These are phyloP conservation scores for Paxillus rubicundulus DNA, from an alignment of 768 basidiomycete genomes.

Conservation along the genomic window DNA sequence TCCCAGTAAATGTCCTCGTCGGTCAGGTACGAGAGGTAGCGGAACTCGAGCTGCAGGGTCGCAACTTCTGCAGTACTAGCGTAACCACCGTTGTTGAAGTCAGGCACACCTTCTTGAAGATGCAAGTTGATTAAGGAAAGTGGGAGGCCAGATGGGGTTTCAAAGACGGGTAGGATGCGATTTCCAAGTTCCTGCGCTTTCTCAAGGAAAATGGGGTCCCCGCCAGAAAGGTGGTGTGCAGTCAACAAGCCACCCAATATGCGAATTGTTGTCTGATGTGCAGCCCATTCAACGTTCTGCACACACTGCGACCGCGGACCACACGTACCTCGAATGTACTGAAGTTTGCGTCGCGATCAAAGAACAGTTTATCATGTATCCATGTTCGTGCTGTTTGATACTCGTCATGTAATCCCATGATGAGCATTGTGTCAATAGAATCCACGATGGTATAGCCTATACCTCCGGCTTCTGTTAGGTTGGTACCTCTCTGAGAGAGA, in stretches of 20 bases:
- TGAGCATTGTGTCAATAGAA: constrained; percentile 80
- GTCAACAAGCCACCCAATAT: constrained; percentile 88
- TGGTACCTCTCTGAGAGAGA: constrained; percentile 66
- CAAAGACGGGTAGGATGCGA: constrained; percentile 80
- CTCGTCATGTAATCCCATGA: constrained; percentile 82
- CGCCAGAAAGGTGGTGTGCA: constrained; percentile 72
- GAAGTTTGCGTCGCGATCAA: constrained; percentile 75
- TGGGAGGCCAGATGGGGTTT: constrained; percentile 80
- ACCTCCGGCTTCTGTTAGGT: constrained; percentile 75
- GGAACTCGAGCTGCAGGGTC: constrained; percentile 87
- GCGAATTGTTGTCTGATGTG: constrained; percentile 80
- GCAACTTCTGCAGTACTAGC: constrained; percentile 85
- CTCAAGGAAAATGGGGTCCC: constrained; percentile 68
- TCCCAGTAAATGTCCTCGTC: constrained; percentile 80
- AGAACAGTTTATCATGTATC: constrained; percentile 65
- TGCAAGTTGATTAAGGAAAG: constrained; percentile 77
- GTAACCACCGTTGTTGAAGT: constrained; percentile 55
- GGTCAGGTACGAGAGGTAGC: constrained; percentile 79
- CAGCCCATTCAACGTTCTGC: constrained; percentile 4
- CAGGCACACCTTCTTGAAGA: constrained; percentile 54
- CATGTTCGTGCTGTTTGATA: constrained; percentile 75
- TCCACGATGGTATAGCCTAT: constrained; percentile 91
- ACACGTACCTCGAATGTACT: constrained; percentile 86
- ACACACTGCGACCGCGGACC: neutral
- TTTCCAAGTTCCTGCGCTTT: constrained; percentile 82